phyloP scores from a whole-genome alignment of 1,284 basidiomycete genomes.

The Vanrija humicola region DNA sequence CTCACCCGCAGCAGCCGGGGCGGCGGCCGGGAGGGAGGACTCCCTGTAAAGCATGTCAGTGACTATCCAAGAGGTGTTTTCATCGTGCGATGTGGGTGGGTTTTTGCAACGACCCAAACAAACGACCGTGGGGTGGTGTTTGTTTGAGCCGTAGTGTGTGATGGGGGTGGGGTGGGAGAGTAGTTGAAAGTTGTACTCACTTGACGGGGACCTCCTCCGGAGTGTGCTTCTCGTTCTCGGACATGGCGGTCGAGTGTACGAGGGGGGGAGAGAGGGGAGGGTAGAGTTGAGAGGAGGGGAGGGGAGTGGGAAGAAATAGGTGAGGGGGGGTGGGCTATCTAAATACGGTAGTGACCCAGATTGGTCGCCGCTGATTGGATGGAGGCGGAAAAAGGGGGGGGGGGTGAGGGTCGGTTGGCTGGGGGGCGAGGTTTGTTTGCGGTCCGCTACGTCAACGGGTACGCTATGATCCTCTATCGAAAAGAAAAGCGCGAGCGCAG shows the following conservation, averaged over 20 bases:
- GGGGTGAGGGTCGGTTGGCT: background rate
- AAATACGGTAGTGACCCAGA: conserved; percentile 16
- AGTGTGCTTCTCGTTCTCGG: conserved; percentile 40
- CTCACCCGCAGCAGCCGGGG: conserved; percentile 23
- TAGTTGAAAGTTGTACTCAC: conserved; percentile 23
- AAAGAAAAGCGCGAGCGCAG: background rate
- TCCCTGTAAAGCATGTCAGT: conserved; percentile 23
- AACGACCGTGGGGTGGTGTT: background rate
- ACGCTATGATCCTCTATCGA: conserved; percentile 2
- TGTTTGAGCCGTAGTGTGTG: too few relatives aligned
- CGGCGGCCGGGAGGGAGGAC: conserved; percentile 28
- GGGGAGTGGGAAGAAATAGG: conserved; percentile 5
- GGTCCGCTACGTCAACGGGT: conserved; percentile 5
- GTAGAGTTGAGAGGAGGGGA: conserved; percentile 10
- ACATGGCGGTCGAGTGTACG: conserved; percentile 25
- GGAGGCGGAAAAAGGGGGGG: conserved; percentile 2
- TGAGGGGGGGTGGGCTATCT: conserved; percentile 10
- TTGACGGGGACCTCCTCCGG: conserved; percentile 41
- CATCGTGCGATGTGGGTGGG: background rate
- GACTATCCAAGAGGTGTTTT: background rate
- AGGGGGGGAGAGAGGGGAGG: conserved; percentile 6
- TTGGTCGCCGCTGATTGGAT: conserved; percentile 13
- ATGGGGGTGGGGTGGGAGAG: background rate
- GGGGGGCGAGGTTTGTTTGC: conserved; percentile 1
- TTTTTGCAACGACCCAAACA: background rate